Evolutionary conservation across 2,329 filamentous ascomycete genomes (phyloP).

Genomic region (Sarocladium oryzae): DNA sequence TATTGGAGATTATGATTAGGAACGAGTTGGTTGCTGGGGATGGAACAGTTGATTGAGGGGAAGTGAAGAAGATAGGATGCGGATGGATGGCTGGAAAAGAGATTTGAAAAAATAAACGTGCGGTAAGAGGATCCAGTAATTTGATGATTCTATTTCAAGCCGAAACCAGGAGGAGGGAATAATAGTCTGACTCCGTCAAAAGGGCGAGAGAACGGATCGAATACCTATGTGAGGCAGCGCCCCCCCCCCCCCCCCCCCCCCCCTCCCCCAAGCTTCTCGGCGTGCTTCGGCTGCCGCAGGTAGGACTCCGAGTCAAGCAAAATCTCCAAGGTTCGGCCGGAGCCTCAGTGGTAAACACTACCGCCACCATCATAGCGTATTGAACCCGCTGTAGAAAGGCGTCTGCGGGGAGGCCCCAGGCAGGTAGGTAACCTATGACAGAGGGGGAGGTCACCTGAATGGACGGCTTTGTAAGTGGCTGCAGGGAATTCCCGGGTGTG

Average conservation of each 20-base stretch:
- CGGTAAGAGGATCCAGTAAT: too few species aligned
- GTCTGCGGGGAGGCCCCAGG: too few species aligned
- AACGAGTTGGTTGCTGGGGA: not conserved
- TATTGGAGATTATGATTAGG: not conserved
- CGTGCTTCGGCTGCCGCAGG: conserved; percentile 1
- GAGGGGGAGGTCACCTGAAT: not conserved
- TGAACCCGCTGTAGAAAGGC: too few species aligned
- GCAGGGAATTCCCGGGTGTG: conserved; percentile 1
- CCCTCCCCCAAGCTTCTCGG: too few species aligned
- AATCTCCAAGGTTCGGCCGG: not conserved
- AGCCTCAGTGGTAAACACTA: too few species aligned
- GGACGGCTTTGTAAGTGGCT: not conserved
- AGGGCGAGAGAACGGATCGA: conserved; percentile 1
- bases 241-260: too few species aligned
- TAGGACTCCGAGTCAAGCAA: conserved; percentile 5
- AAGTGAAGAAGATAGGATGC: not conserved
- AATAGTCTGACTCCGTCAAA: not conserved
- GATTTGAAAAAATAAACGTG: too few species aligned
- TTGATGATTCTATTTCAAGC: too few species aligned
- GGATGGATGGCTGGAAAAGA: not conserved
- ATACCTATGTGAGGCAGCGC: too few species aligned
- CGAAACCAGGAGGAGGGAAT: not conserved
- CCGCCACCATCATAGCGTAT: too few species aligned
- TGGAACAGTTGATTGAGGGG: not conserved
- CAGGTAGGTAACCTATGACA: too few species aligned